A percentile compares a stretch with the other conserved stretches of the same genome.
These are phyloP conservation scores for Penicillium nucicola DNA, from an alignment of 495 filamentous ascomycete species.

Conservation along the genomic window DNA sequence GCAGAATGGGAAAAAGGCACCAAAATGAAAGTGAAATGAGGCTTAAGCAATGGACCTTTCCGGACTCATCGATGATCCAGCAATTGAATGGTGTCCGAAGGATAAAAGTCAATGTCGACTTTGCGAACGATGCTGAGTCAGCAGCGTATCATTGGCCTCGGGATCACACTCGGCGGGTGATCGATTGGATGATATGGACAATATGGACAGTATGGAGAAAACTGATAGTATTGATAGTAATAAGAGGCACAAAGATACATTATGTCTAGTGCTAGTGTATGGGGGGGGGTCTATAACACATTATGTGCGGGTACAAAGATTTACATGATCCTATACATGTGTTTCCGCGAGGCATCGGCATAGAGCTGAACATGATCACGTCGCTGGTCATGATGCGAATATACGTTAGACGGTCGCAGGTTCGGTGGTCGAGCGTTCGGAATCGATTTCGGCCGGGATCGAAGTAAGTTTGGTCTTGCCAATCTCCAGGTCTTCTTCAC, in stretches of 20 bases:
- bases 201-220: no score
- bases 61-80: constrained; percentile 1
- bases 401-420: no score
- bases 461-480: constrained; percentile 2
- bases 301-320: background rate
- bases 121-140: constrained; percentile 17
- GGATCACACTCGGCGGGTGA: background rate
- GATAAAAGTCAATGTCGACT: constrained; percentile 4
- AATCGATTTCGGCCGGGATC: background rate
- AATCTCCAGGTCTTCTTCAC: constrained; percentile 4
- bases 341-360: background rate
- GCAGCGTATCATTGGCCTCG: constrained; percentile 14
- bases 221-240: no score
- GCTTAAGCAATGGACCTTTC: background rate
- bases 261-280: no score
- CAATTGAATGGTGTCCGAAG: background rate
- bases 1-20: constrained; percentile 15
- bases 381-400: background rate
- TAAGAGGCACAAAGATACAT: no score
- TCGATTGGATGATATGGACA: no score
- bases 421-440: no score
- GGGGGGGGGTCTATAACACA: background rate
- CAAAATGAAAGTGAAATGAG: background rate
- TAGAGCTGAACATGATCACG: background rate
- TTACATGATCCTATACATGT: background rate